These are phyloP conservation scores for Leccinum subgranulosum DNA, from an alignment of 768 basidiomycete species.

Conservation along the genomic window DNA sequence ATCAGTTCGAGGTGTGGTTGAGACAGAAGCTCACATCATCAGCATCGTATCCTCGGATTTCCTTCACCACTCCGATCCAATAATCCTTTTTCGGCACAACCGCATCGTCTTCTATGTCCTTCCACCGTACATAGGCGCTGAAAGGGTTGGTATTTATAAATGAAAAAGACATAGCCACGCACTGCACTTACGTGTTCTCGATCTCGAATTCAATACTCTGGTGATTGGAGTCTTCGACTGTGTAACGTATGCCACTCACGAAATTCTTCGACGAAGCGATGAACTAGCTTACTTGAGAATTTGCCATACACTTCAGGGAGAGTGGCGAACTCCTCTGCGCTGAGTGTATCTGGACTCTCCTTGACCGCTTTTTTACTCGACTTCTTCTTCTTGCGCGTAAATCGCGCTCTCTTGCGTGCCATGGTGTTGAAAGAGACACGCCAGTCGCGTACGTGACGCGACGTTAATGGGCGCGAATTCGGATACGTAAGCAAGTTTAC, in stretches of 20 bases:
- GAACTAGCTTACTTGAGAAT: slow-evolving; percentile 18
- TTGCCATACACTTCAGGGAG: slow-evolving; percentile 6
- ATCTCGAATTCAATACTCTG: slow-evolving; percentile 23
- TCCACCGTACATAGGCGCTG: slow-evolving; percentile 35
- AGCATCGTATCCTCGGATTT: slow-evolving; percentile 37
- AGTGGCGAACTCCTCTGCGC: slow-evolving; percentile 9
- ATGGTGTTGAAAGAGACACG: slow-evolving; percentile 13
- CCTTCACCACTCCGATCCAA: slow-evolving; percentile 51
- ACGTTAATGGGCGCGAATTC: slow-evolving; percentile 24
- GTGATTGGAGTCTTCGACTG: slow-evolving; percentile 16
- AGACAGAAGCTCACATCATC: slow-evolving; percentile 26
- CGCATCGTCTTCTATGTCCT: not conserved
- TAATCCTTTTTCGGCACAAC: slow-evolving; percentile 36
- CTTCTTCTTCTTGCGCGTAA: slow-evolving; percentile 18
- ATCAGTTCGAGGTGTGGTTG: not conserved
- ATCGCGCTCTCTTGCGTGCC: slow-evolving; percentile 23
- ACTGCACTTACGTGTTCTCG: slow-evolving; percentile 34
- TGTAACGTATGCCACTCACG: not conserved
- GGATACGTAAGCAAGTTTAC: slow-evolving; percentile 24
- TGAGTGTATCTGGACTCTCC: slow-evolving; percentile 2
- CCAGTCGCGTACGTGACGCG: slow-evolving; percentile 25
- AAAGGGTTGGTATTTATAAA: not conserved
- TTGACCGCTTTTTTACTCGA: not conserved
- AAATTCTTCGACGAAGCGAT: not conserved
- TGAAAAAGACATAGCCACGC: not conserved